These are phyloP conservation scores for Neonectria sp. DNA, from an alignment of 2,329 filamentous ascomycete genomes.

Conservation along the genomic window DNA sequence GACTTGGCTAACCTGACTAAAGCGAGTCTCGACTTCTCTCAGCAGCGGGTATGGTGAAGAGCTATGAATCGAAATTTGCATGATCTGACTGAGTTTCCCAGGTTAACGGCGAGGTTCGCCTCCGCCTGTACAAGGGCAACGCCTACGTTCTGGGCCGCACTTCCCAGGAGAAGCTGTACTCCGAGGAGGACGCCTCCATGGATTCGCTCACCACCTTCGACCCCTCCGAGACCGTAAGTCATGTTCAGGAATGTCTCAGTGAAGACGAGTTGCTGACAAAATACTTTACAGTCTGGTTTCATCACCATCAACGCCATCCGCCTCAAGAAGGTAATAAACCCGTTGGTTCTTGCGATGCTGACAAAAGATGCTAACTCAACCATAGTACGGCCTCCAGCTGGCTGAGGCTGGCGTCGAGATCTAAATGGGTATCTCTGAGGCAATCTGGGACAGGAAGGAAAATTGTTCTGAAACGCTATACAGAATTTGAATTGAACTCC, in stretches of 20 bases:
- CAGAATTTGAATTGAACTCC: neutral
- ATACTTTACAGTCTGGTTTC: slow-evolving; percentile 12
- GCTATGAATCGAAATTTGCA: slow-evolving; percentile 1
- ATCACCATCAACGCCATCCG: slow-evolving; percentile 19
- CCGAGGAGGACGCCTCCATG: slow-evolving; percentile 24
- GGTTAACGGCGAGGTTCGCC: slow-evolving; percentile 6
- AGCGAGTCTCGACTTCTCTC: slow-evolving; percentile 11
- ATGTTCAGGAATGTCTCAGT: neutral
- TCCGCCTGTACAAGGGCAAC: slow-evolving; percentile 16
- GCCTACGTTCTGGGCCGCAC: slow-evolving; percentile 13
- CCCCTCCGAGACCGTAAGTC: slow-evolving; percentile 18
- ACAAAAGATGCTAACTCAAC: neutral
- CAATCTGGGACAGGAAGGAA: neutral
- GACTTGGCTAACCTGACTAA: neutral
- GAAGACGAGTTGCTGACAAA: neutral
- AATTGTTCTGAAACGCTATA: slow-evolving; percentile 1
- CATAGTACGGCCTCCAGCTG: slow-evolving; percentile 8
- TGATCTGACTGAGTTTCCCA: slow-evolving; percentile 3
- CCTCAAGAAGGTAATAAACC: slow-evolving; percentile 17
- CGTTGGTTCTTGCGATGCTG: neutral
- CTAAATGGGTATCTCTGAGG: neutral
- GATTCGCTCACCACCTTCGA: slow-evolving; percentile 19
- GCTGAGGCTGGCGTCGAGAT: slow-evolving; percentile 14
- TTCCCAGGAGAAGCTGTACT: slow-evolving; percentile 15
- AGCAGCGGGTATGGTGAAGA: slow-evolving; percentile 7